Percentiles rank a stretch among this genome's conserved stretches.
Conservation (phyloP, 768 basidiomycete genomes). For the Cubamyces sp. region DNA sequence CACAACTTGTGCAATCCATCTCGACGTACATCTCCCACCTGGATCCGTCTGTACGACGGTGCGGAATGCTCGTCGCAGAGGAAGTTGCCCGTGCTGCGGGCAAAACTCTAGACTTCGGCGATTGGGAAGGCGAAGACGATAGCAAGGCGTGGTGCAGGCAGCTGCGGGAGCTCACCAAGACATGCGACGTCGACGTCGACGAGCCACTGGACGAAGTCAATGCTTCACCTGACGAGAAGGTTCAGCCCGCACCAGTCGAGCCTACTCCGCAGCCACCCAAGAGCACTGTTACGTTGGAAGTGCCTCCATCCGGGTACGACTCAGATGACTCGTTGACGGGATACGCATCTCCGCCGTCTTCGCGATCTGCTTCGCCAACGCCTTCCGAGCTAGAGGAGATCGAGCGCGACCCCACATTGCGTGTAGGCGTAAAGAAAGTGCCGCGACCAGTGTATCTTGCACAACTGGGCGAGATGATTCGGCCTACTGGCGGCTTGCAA, state of each 20-base stretch:
- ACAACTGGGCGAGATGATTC: conserved; percentile 81
- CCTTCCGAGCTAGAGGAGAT: conserved; percentile 81
- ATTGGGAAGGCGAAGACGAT: conserved; percentile 79
- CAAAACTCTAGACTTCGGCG: conserved; percentile 76
- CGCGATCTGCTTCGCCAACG: conserved; percentile 80
- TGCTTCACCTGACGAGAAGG: background rate
- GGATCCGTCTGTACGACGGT: conserved; percentile 74
- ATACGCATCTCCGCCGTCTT: conserved; percentile 69
- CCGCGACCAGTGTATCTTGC: conserved; percentile 87
- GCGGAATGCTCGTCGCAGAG: conserved; percentile 94
- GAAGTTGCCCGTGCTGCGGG: conserved; percentile 63
- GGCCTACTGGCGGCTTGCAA: conserved; percentile 54
- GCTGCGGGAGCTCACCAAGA: conserved; percentile 56
- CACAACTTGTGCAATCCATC: conserved; percentile 69
- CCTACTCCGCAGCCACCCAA: conserved; percentile 17
- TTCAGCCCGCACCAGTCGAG: background rate
- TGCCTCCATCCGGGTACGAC: conserved; percentile 50
- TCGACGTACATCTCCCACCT: conserved; percentile 78
- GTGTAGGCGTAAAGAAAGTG: conserved; percentile 68
- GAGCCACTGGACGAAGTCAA: conserved; percentile 28
- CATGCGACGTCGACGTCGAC: conserved; percentile 55
- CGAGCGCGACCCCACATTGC: conserved; percentile 83
- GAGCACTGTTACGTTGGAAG: conserved; percentile 27
- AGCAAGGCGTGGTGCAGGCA: conserved; percentile 67
- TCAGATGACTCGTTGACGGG: conserved; percentile 84